Conservation (phyloP, 495 filamentous ascomycete species). For the Penicillium egyptiacum region DNA sequence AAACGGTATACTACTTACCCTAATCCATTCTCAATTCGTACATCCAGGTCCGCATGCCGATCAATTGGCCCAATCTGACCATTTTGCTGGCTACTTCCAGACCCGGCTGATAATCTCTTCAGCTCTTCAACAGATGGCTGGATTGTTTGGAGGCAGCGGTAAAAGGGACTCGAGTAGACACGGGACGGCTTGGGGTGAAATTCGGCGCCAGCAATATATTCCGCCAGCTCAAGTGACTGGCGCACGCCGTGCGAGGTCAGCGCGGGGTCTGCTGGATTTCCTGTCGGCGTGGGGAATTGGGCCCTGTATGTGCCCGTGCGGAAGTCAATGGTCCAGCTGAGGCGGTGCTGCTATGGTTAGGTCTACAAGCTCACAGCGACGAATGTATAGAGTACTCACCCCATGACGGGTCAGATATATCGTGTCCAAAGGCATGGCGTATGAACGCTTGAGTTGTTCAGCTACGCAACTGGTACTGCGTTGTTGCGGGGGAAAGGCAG, state of each 20-base stretch:
- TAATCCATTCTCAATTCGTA: slow-evolving; percentile 72
- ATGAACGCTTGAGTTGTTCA: neutral
- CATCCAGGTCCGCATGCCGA: slow-evolving; percentile 37
- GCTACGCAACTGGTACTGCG: neutral
- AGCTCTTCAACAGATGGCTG: slow-evolving; percentile 62
- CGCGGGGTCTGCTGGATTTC: slow-evolving; percentile 81
- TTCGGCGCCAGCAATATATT: slow-evolving; percentile 56
- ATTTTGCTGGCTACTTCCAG: neutral
- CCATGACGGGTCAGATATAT: slow-evolving; percentile 88
- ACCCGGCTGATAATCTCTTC: slow-evolving; percentile 27
- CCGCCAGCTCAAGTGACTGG: slow-evolving; percentile 78
- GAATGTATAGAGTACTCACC: slow-evolving; percentile 52
- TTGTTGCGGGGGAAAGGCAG: slow-evolving; percentile 26
- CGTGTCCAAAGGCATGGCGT: slow-evolving; percentile 60
- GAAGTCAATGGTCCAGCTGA: slow-evolving; percentile 81
- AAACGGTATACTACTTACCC: slow-evolving; percentile 46
- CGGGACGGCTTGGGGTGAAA: slow-evolving; percentile 63
- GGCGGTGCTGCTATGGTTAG: slow-evolving; percentile 66
- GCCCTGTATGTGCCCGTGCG: slow-evolving; percentile 70
- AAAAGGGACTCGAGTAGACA: slow-evolving; percentile 85
- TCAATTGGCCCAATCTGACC: slow-evolving; percentile 19
- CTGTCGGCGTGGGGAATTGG: slow-evolving; percentile 73
- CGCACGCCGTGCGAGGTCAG: slow-evolving; percentile 80
- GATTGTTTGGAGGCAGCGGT: slow-evolving; percentile 89
- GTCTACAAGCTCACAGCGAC: slow-evolving; percentile 15